phyloP scores from a whole-genome alignment of 2,329 filamentous ascomycete genomes.

The Talaromyces atroroseus region DNA sequence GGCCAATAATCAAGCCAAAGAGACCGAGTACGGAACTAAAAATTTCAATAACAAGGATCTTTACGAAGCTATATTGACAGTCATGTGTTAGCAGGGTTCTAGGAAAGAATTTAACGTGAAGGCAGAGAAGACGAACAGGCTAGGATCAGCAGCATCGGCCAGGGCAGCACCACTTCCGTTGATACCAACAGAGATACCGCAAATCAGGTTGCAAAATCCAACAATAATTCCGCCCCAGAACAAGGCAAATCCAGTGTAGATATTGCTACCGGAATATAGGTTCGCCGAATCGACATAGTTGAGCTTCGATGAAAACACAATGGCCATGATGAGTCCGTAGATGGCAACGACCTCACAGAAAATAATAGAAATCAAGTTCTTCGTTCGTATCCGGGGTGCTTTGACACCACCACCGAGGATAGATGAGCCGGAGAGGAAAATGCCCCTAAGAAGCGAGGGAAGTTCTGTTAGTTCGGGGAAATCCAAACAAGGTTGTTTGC shows the following conservation, averaged over 20 bases:
- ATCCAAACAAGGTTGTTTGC: not conserved
- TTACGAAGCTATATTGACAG: slow-evolving; percentile 69
- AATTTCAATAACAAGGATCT: slow-evolving; percentile 98
- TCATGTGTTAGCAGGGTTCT: slow-evolving; percentile 5
- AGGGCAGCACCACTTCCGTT: slow-evolving; percentile 95
- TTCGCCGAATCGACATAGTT: slow-evolving; percentile 58
- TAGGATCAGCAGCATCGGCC: slow-evolving; percentile 88
- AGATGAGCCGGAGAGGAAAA: slow-evolving; percentile 96
- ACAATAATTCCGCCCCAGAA: slow-evolving; percentile 97
- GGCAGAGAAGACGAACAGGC: slow-evolving; percentile 58
- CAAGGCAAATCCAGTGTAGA: slow-evolving; percentile 90
- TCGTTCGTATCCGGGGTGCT: slow-evolving; percentile 94
- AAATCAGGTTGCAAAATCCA: slow-evolving; percentile 91
- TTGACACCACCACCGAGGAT: slow-evolving; percentile 96
- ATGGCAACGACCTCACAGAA: slow-evolving; percentile 99
- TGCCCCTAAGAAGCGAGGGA: slow-evolving; percentile 62
- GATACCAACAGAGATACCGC: slow-evolving; percentile 93
- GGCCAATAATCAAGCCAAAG: slow-evolving; percentile 91
- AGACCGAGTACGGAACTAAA: slow-evolving; percentile 96
- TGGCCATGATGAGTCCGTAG: slow-evolving; percentile 99
- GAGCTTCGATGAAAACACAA: slow-evolving; percentile 92
- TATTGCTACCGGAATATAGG: slow-evolving; percentile 69
- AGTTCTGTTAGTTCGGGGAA: slow-evolving; percentile 2
- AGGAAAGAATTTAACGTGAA: not conserved
- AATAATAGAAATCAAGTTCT: slow-evolving; percentile 99